Percentiles rank a stretch among this genome's conserved stretches.
phyloP scores from a whole-genome alignment of 2,329 filamentous ascomycete genomes.

The Phaeosphaeria sp. region DNA sequence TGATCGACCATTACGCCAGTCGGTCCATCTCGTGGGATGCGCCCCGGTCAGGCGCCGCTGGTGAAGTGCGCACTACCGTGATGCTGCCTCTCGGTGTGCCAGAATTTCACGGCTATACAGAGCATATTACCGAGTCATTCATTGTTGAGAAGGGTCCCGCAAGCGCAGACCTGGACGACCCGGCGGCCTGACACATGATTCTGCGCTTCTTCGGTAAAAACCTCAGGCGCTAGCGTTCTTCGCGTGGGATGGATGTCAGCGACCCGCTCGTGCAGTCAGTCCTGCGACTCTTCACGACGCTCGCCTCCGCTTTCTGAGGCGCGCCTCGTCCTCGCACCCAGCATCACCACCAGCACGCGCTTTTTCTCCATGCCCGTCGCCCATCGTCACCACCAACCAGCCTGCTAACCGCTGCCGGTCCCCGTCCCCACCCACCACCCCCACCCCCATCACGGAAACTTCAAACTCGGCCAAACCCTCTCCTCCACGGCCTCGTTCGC shows the following conservation, averaged over 20 bases:
- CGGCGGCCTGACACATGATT: background rate
- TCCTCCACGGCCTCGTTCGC: conserved; percentile 9
- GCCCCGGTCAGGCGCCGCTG: background rate
- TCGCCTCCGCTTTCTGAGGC: background rate
- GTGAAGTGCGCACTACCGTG: background rate
- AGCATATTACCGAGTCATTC: background rate
- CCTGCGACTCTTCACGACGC: background rate
- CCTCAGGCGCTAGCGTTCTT: background rate
- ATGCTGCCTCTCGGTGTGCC: background rate
- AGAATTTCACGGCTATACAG: background rate
- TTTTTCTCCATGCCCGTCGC: background rate
- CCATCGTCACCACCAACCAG: background rate
- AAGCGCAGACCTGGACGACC: background rate
- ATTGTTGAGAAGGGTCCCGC: background rate
- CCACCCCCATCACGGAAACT: background rate
- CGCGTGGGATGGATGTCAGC: background rate
- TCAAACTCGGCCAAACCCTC: background rate
- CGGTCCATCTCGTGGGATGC: background rate
- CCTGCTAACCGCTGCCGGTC: background rate
- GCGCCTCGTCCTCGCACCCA: background rate
- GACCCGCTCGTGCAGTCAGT: background rate
- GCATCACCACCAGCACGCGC: background rate
- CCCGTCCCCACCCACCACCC: background rate
- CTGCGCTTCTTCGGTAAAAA: background rate
- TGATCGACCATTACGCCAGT: background rate